Base-by-base conservation (phyloP, 169 alveolate species). In the Cryptosporidium viatorum region DNA sequence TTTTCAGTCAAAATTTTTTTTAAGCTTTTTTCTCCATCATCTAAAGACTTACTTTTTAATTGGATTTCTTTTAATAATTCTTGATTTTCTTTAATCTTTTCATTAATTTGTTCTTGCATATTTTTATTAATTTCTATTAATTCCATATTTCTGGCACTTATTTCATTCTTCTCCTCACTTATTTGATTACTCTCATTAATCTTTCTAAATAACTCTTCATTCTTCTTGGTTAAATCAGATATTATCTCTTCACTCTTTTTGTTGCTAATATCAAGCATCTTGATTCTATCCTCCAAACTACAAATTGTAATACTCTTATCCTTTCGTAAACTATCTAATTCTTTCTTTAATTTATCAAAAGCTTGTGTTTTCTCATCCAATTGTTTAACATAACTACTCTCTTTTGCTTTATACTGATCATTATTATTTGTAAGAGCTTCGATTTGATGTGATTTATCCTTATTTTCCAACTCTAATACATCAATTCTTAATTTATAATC, bases 241-340 rank as follows among this genome's bases (percentile, higher is more conserved):
- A 80, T 41, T 2, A 41, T 37, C n/a, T 65, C 89, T 18, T 65
- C 89, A 43, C 33, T 62, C 69, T 80, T 80, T 39, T 67, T 80
- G 18, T 73, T 73, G 29, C 50, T 73, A n/a, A 73, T 73, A n/a
- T 73, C 70, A 14, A 73, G 70, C 70, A 55, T 73, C 89, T 80
- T 80, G 9, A 59, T 80, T 80, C 89, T 80, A 80, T 62, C 89
- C 35, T 65, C 75, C 62, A 65, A n/a, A 35, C 35, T 80, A 37
- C 50, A 16, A 41, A 65, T 21, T 16, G 45, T 37, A 33, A 12
- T 62, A 18, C 23, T 80, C 52, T 45, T 45, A 6, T 80, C 75
- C 48, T 45, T 80, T 16, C 89, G 51, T 62, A 80, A 26, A 29
- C 5, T 9, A 10, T 41, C 80, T 33, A 62, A 45, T 23, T 59